phyloP scores from a whole-genome alignment of 1,139 yeast species.

The Nakaseomyces sp. region DNA sequence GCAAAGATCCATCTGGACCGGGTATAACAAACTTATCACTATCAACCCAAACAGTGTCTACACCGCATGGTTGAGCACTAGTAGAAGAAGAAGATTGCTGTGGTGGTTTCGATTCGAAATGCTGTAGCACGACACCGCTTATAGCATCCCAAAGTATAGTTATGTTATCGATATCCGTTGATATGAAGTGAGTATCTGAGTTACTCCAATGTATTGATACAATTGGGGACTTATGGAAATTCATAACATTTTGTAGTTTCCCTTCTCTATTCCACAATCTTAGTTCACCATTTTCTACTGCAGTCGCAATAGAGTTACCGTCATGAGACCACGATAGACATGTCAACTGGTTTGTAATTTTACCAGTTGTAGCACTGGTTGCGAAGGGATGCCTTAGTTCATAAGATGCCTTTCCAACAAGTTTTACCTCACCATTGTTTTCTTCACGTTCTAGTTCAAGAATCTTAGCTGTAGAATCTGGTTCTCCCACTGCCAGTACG shows the following conservation, averaged over 20 bases:
- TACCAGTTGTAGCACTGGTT: conserved; percentile 15
- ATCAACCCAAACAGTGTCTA: conserved; percentile 67
- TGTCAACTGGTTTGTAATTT: conserved; percentile 30
- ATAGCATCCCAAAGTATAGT: conserved; percentile 48
- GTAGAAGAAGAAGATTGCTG: conserved; percentile 7
- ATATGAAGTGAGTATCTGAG: conserved; percentile 33
- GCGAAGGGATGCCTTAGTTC: conserved; percentile 27
- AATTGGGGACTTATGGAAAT: conserved; percentile 47
- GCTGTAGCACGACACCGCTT: conserved; percentile 42
- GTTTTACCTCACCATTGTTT: neutral
- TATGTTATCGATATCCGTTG: conserved; percentile 33
- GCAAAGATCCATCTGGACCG: conserved; percentile 47
- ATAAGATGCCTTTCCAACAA: conserved; percentile 6
- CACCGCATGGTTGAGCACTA: conserved; percentile 33
- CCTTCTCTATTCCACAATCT: conserved; percentile 66
- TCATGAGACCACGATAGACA: conserved; percentile 55
- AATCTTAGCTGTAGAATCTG: conserved; percentile 34
- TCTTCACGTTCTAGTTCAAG: conserved; percentile 11
- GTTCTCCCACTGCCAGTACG: conserved; percentile 36
- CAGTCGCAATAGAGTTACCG: conserved; percentile 50
- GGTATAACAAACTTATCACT: conserved; percentile 61
- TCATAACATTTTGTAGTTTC: conserved; percentile 49
- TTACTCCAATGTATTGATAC: conserved; percentile 44
- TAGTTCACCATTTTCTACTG: conserved; percentile 54
- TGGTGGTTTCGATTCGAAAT: conserved; percentile 31